A percentile compares a stretch with the other conserved stretches of the same genome.
Evolutionary conservation across 371 early-diverging fungal species (phyloP).

Genomic region (Dinochytrium kinnereticum): DNA sequence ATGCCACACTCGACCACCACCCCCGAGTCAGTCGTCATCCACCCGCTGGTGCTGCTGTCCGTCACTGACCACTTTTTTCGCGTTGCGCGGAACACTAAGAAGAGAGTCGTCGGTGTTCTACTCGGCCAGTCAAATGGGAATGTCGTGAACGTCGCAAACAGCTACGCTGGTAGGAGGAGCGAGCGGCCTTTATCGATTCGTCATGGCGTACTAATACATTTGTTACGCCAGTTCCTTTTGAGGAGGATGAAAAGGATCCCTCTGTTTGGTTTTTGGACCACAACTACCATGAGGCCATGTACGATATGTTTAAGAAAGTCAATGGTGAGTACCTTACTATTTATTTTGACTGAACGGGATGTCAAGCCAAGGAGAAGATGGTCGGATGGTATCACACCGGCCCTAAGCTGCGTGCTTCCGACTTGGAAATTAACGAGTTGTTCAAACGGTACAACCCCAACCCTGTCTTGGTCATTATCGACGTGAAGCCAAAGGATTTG

Average conservation of each 20-base stretch:
- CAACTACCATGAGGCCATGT: slow-evolving; percentile 99
- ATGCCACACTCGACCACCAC: background rate
- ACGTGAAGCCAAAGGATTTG: slow-evolving; percentile 90
- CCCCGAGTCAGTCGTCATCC: slow-evolving; percentile 76
- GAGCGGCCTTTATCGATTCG: background rate
- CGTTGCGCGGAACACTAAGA: slow-evolving; percentile 92
- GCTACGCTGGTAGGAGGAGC: slow-evolving; percentile 88
- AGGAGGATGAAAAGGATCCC: slow-evolving; percentile 98
- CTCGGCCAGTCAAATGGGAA: slow-evolving; percentile 93
- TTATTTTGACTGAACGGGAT: background rate
- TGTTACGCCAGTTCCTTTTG: slow-evolving; percentile 93
- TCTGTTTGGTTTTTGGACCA: slow-evolving; percentile 99
- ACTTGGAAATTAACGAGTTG: slow-evolving; percentile 97
- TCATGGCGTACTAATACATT: background rate
- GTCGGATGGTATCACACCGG: slow-evolving; percentile 99
- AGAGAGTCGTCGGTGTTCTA: slow-evolving; percentile 99
- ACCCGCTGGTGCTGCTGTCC: slow-evolving; percentile 98
- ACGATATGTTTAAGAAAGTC: slow-evolving; percentile 99
- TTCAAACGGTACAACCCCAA: slow-evolving; percentile 94
- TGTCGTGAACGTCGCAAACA: slow-evolving; percentile 95
- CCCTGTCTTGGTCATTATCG: slow-evolving; percentile 93
- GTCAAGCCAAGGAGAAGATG: slow-evolving; percentile 92
- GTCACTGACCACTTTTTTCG: slow-evolving; percentile 99
- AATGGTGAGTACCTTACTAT: too few species aligned
- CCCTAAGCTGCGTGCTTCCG: slow-evolving; percentile 96